phyloP scores from a whole-genome alignment of 2,329 filamentous ascomycete genomes.

The Colletotrichum liriopes region DNA sequence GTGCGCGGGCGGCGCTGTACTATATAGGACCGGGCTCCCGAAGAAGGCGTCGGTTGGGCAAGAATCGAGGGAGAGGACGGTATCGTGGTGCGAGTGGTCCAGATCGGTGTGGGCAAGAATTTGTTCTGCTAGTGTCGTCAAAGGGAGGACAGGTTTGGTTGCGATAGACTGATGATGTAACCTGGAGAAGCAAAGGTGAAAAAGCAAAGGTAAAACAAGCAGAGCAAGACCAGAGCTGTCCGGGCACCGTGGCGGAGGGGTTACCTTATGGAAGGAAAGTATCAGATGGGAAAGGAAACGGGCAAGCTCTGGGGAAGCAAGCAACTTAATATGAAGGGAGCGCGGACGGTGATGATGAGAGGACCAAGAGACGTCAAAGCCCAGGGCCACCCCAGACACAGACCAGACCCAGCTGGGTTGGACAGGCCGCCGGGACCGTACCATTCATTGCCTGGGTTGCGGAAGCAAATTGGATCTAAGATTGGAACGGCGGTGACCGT shows the following conservation, averaged over 20 bases:
- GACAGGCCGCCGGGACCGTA: constrained; percentile 44
- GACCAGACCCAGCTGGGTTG: constrained; percentile 44
- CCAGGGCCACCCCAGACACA: constrained; percentile 43
- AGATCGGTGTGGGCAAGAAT: constrained; percentile 38
- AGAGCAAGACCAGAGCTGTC: constrained; percentile 34
- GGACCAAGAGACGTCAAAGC: constrained; percentile 44
- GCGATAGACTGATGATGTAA: constrained; percentile 39
- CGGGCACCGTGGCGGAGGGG: constrained; percentile 37
- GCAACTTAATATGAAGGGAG: constrained; percentile 43
- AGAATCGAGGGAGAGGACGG: constrained; percentile 34
- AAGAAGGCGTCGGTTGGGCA: constrained; percentile 1
- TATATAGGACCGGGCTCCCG: constrained; percentile 24
- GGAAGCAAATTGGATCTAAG: constrained; percentile 45
- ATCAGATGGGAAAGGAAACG: constrained; percentile 35
- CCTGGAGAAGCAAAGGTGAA: constrained; percentile 38
- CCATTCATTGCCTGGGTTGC: constrained; percentile 36
- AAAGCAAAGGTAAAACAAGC: constrained; percentile 43
- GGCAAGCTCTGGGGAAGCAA: constrained; percentile 42
- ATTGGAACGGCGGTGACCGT: constrained; percentile 47
- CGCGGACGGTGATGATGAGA: constrained; percentile 43
- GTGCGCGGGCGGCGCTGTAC: constrained; percentile 12
- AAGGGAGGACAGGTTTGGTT: constrained; percentile 30
- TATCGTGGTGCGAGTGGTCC: constrained; percentile 21
- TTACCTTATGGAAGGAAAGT: constrained; percentile 39
- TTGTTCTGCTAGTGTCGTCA: constrained; percentile 36